These are phyloP conservation scores for Bremia lactucae DNA, from an alignment of 352 stramenopile genomes.

Conservation along the genomic window DNA sequence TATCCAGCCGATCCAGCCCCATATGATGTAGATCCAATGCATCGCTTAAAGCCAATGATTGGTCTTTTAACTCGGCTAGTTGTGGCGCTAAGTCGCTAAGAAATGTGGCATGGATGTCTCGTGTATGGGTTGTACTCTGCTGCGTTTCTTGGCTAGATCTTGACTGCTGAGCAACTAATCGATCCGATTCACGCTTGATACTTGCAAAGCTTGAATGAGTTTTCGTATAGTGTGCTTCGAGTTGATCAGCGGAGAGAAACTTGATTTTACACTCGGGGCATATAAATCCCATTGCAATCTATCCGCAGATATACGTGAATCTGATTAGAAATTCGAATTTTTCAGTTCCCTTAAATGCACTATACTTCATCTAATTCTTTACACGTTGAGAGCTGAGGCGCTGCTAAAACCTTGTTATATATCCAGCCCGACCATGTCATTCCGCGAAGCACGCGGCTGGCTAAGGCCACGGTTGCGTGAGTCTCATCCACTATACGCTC, in stretches of 20 bases:
- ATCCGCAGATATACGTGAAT: slow-evolving; percentile 12
- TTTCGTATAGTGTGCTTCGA: slow-evolving; percentile 45
- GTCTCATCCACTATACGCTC: slow-evolving; percentile 48
- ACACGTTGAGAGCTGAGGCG: slow-evolving; percentile 13
- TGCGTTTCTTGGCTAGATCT: neutral
- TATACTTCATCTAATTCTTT: slow-evolving; percentile 2
- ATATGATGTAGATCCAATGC: slow-evolving; percentile 52
- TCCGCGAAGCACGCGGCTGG: slow-evolving; percentile 44
- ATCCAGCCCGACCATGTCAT: slow-evolving; percentile 81
- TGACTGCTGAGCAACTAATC: neutral
- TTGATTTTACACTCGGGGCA: slow-evolving; percentile 71
- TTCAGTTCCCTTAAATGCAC: neutral
- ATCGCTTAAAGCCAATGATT: slow-evolving; percentile 44
- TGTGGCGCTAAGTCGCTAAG: slow-evolving; percentile 42
- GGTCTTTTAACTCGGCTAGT: slow-evolving; percentile 55
- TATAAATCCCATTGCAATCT: slow-evolving; percentile 82
- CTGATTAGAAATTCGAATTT: neutral
- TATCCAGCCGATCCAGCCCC: slow-evolving; percentile 48
- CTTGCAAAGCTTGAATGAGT: slow-evolving; percentile 21
- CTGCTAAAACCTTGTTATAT: slow-evolving; percentile 51
- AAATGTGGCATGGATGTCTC: slow-evolving; percentile 36
- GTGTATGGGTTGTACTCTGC: neutral
- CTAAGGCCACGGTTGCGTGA: slow-evolving; percentile 43
- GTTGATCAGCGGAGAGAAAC: slow-evolving; percentile 42
- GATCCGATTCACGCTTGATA: neutral